Base-by-base conservation (phyloP, 1,284 basidiomycete species). In the Moesziomyces sp. region DNA sequence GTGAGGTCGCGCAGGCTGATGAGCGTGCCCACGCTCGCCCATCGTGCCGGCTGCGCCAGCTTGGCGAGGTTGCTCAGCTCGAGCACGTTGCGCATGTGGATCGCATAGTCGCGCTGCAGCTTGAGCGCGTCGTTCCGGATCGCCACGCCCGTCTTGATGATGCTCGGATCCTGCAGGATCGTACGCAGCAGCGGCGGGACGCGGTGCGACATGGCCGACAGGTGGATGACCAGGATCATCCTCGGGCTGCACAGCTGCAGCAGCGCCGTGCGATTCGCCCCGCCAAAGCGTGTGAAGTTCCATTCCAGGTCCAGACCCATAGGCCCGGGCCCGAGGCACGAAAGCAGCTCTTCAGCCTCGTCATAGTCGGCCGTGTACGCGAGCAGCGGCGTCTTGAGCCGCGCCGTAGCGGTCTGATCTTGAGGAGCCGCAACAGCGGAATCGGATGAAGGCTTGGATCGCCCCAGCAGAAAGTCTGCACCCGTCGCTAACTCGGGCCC, bases 251-350 rank as follows among this genome's bases (percentile, higher is more conserved):
- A 67, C 23, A 78, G 58, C 43, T 80, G 78, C 10, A 78, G 55
- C 5, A 78, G 59, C 3, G 78, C 76, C 14, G 74, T 72, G 11
- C 56, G 60, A 4, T 49, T 23, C 8, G 45, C 19, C 3, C 73
- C 68, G 3, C 28, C 10, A 18, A 18, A n/a, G 18, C 16, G 52
- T n/a, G 54, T 45, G 23, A 72, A 47, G 35, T 75, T 69, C 78
- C 78, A 80, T 45, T 80, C 78, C 28, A 80, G 53, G 48, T 80
- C 78, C n/a, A 80, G 64, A 9, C 76, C 78, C 35, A 77, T 58
- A 0, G 74, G 65, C 16, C 59, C 58, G 1, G 64, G 49, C 16
- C 73, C 52, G 7, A 63, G 56, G 14, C 58, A 58, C 28, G 59
- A 51, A 24, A 79, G 55, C 5, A 62, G 50, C 23, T 67, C 59